Evolutionary conservation across 768 basidiomycete genomes (phyloP).

Genomic region (Calvatia gigantea): DNA sequence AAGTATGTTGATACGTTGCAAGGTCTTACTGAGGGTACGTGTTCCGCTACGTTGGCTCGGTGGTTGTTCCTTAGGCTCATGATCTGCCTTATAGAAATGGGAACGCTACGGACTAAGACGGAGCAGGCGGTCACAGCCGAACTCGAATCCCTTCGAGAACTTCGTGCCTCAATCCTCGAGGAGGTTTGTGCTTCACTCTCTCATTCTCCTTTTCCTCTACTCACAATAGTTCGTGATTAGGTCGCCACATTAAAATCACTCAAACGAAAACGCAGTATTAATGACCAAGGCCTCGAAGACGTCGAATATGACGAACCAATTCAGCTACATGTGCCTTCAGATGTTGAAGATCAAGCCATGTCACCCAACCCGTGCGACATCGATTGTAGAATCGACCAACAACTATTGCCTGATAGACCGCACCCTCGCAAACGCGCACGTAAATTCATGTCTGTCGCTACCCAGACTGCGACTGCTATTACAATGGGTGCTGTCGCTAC

Average conservation of each 20-base stretch:
- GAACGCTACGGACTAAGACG: conserved; percentile 35
- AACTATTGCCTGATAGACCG: conserved; percentile 22
- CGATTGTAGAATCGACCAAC: background rate
- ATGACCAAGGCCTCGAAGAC: conserved; percentile 1
- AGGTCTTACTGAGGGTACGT: conserved; percentile 40
- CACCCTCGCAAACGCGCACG: conserved; percentile 43
- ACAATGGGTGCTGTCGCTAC: conserved; percentile 67
- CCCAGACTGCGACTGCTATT: conserved; percentile 59
- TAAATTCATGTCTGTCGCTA: conserved; percentile 39
- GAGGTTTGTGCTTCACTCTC: conserved; percentile 28
- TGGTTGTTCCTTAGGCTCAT: background rate
- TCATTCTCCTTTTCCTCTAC: background rate
- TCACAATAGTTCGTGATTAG: background rate
- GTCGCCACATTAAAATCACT: conserved; percentile 20
- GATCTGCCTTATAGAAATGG: conserved; percentile 37
- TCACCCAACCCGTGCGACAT: background rate
- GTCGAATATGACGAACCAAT: background rate
- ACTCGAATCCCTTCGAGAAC: conserved; percentile 34
- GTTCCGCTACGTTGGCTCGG: background rate
- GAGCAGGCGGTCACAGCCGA: conserved; percentile 44
- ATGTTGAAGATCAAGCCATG: background rate
- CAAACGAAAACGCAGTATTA: conserved; percentile 53
- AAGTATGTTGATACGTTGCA: conserved; percentile 29
- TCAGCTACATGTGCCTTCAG: background rate
- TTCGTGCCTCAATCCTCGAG: conserved; percentile 1